phyloP scores from a whole-genome alignment of 2,329 filamentous ascomycete species.

The Colletotrichum echinochloae region DNA sequence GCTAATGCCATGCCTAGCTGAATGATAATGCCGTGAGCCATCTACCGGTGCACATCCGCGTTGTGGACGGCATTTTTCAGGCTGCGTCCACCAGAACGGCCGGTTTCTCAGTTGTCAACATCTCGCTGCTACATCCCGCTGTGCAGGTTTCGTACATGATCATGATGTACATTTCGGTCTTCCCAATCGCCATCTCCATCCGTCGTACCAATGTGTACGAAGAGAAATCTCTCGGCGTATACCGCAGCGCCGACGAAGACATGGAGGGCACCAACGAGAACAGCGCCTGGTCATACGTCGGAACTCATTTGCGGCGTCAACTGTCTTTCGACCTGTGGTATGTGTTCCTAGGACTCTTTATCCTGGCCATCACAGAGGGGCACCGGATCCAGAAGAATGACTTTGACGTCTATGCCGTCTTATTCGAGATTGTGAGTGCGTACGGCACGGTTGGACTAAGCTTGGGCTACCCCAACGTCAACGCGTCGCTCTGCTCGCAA shows the following conservation, averaged over 20 bases:
- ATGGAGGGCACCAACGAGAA: slow-evolving; percentile 64
- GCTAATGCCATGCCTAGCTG: slow-evolving; percentile 62
- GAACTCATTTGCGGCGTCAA: slow-evolving; percentile 90
- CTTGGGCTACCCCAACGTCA: slow-evolving; percentile 80
- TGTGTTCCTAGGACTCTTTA: slow-evolving; percentile 91
- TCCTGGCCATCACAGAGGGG: slow-evolving; percentile 91
- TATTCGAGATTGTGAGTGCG: slow-evolving; percentile 90
- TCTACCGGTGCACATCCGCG: slow-evolving; percentile 78
- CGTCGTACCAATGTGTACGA: slow-evolving; percentile 97
- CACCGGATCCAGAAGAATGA: slow-evolving; percentile 70
- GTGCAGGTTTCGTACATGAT: slow-evolving; percentile 95
- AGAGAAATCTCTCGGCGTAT: slow-evolving; percentile 86
- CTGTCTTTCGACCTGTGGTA: slow-evolving; percentile 99
- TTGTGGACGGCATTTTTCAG: slow-evolving; percentile 91
- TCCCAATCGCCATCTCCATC: slow-evolving; percentile 95
- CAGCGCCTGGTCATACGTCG: slow-evolving; percentile 83
- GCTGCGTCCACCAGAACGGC: slow-evolving; percentile 91
- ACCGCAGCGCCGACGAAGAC: slow-evolving; percentile 62
- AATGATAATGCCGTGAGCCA: slow-evolving; percentile 76
- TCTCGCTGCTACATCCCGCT: slow-evolving; percentile 84
- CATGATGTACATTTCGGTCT: slow-evolving; percentile 99
- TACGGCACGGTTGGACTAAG: slow-evolving; percentile 96
- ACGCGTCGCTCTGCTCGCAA: slow-evolving; percentile 85
- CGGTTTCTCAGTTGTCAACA: slow-evolving; percentile 85
- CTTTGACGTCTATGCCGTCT: slow-evolving; percentile 75